A percentile compares a stretch with the other conserved stretches of the same genome.
Conservation (phyloP, 495 filamentous ascomycete genomes). For the Aspergillus panamensis region DNA sequence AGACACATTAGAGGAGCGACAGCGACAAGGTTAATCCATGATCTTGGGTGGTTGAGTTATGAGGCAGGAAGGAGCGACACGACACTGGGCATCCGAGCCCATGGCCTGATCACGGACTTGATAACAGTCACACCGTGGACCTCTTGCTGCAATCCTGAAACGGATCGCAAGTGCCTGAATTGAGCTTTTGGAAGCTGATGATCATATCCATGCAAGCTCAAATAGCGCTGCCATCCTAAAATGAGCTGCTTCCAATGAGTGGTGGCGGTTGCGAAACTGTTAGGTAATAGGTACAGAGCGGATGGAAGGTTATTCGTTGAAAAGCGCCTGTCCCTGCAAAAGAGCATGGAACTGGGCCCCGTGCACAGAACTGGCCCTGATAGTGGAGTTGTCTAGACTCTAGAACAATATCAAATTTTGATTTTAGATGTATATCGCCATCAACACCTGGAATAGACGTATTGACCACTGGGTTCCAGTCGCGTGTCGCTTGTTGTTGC, state of each 20-base stretch:
- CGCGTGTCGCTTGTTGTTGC: slow-evolving; percentile 7
- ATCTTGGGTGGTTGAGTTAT: too few species aligned
- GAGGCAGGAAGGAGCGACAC: too few species aligned
- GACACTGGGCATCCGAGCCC: too few species aligned
- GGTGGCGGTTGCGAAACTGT: slow-evolving; percentile 20
- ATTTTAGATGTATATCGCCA: background rate
- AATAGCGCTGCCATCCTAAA: background rate
- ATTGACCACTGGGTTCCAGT: background rate
- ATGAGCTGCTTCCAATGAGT: slow-evolving; percentile 18
- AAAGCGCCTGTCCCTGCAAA: slow-evolving; percentile 6
- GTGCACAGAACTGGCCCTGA: slow-evolving; percentile 31
- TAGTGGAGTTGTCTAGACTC: slow-evolving; percentile 19
- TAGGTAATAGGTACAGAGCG: slow-evolving; percentile 39
- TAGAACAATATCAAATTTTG: slow-evolving; percentile 18
- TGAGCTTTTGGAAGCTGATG: background rate
- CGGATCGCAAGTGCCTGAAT: background rate
- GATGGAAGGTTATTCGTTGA: slow-evolving; percentile 30
- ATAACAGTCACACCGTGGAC: background rate
- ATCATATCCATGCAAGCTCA: background rate
- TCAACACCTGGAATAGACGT: slow-evolving; percentile 6
- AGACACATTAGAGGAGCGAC: too few species aligned
- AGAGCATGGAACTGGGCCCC: slow-evolving; percentile 8
- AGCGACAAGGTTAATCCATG: too few species aligned
- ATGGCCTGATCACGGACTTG: too few species aligned
- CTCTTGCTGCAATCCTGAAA: background rate